These are phyloP conservation scores for Phytopythium delawarense DNA, from an alignment of 352 stramenopile species.

Conservation along the genomic window DNA sequence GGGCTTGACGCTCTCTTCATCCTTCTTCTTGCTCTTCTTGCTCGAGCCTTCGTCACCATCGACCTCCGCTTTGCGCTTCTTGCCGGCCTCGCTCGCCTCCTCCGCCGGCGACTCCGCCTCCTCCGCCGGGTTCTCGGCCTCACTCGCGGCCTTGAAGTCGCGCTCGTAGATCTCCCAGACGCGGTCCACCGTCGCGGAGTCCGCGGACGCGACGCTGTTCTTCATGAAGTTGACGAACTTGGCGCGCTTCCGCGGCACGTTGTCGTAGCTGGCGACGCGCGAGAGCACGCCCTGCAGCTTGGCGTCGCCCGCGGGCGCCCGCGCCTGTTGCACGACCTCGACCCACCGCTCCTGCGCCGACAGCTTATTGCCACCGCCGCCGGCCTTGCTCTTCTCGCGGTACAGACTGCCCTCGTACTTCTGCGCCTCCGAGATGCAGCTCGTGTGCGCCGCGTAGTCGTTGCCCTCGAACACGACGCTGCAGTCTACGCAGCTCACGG, in stretches of 20 bases:
- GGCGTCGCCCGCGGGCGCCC: constrained; percentile 33
- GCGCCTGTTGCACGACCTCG: constrained; percentile 56
- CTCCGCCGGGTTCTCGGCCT: constrained; percentile 13
- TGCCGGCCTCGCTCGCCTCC: constrained; percentile 17
- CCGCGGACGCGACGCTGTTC: constrained; percentile 70
- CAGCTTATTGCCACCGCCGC: constrained; percentile 72
- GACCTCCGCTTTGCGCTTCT: constrained; percentile 41
- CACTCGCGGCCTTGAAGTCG: constrained; percentile 42
- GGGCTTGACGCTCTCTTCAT: constrained; percentile 16
- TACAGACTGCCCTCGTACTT: constrained; percentile 93
- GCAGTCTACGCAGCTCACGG: constrained; percentile 93
- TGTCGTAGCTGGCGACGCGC: constrained; percentile 78
- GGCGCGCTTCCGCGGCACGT: constrained; percentile 91
- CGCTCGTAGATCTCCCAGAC: constrained; percentile 74
- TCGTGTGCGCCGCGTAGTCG: constrained; percentile 87
- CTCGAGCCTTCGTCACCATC: constrained; percentile 15
- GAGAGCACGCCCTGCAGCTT: constrained; percentile 68
- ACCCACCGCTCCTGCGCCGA: constrained; percentile 88
- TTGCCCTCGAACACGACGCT: constrained; percentile 88
- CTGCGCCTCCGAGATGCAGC: constrained; percentile 92
- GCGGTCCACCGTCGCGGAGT: constrained; percentile 46
- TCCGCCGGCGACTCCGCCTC: background rate
- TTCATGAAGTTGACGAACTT: constrained; percentile 93
- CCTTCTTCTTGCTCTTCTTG: constrained; percentile 50
- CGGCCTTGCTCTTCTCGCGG: constrained; percentile 52